Evolutionary conservation across 176 grass and related monocot species (phyloP).

Genomic region (Cocos nucifera): DNA sequence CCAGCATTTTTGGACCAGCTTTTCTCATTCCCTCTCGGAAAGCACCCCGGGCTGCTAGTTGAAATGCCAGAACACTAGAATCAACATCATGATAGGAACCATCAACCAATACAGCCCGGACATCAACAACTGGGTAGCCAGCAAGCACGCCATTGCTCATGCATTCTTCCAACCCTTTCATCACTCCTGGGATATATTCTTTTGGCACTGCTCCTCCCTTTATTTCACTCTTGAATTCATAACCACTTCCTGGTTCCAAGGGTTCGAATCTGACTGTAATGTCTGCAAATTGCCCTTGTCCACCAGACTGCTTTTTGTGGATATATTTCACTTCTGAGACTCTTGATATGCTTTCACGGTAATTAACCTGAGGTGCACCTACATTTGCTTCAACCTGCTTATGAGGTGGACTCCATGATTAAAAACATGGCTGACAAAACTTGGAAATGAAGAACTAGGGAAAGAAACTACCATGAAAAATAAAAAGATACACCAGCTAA

Average conservation of each 20-base stretch:
- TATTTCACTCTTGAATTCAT: constrained; percentile 97
- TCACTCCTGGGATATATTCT: constrained; percentile 91
- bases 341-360: constrained; percentile 97
- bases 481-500: not conserved
- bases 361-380: constrained; percentile 98
- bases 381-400: constrained; percentile 92
- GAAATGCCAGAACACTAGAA: constrained; percentile 93
- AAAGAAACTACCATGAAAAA: not conserved
- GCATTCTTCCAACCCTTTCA: constrained; percentile 94
- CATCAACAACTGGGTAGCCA: constrained; percentile 83
- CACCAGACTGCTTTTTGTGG: constrained; percentile 97
- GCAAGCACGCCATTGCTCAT: constrained; percentile 90
- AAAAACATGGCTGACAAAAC: not conserved
- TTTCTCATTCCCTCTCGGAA: constrained; percentile 93
- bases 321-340: constrained; percentile 67
- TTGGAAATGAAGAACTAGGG: too few relatives aligned
- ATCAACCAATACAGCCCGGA: constrained; percentile 78
- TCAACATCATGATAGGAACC: constrained; percentile 96
- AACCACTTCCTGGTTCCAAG: constrained; percentile 76
- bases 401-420: constrained; percentile 1
- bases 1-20: constrained; percentile 73
- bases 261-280: constrained; percentile 85
- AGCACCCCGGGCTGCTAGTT: constrained; percentile 87
- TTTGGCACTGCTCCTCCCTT: constrained; percentile 92
- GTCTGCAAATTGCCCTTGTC: constrained; percentile 92